Base-by-base conservation (phyloP, 2,329 filamentous ascomycete species). In the Arachnopeziza araneosa region DNA sequence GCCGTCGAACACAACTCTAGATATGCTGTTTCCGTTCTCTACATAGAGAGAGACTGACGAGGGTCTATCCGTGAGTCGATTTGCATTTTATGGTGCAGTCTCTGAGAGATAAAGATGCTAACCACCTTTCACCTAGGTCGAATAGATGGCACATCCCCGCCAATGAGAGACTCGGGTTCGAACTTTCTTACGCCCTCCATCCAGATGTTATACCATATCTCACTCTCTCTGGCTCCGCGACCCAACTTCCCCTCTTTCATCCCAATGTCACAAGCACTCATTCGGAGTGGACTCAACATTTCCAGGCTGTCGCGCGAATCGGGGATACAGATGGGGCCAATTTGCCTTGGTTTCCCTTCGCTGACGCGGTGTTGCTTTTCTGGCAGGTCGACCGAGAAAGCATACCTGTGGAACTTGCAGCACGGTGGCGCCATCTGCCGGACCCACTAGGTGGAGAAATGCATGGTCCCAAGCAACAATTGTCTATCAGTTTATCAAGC, bases 321-420 rank as follows among this genome's bases (percentile, higher is more conserved):
- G 60, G 60, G 7, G 60, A 62, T 50, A 36, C 4, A 19, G 60
- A 60, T 32, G 62, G 62, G 1, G 62, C 57, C 6, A 64, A 60
- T 44, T 52, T 62, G 6, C 62, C 62, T 8, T 64, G 62, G 62
- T 64, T 64, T 50, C 21, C 36, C 22, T 62, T 58, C 10, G 60
- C 62, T 23, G 62, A 64, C 30, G 48, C 55, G 1, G 51, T 62
- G 3, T 30, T 64, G 17, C 53, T 64, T 9, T 60, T 24, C 55
- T 64, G 62, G 62, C 55, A 53, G 59, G 60, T 62, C 26, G 24
- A 64, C 9, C 55, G 55, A 36, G 62, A 64, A 14, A 36, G 22
- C 19, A 14, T 57, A 9, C 44, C 49, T 12, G 14, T 64, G 6
- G 51, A 24, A 19, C 24, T 48, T 55, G 54, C 48, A 52, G 23